phyloP scores from a whole-genome alignment of 1,284 basidiomycete genomes.

The Sporisorium graminicola region DNA sequence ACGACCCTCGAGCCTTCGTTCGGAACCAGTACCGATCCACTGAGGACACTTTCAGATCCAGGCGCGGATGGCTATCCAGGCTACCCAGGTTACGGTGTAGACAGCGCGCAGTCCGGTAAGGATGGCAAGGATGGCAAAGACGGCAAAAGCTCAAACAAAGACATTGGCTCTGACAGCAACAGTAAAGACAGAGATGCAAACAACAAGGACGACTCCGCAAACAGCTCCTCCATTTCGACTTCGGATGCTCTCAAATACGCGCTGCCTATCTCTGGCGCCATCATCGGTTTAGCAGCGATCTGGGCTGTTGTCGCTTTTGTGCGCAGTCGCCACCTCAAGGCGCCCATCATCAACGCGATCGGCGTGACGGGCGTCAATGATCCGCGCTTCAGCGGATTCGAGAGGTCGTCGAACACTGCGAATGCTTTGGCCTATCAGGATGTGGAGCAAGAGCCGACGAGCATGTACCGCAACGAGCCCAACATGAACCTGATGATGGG shows the following conservation, averaged over 20 bases:
- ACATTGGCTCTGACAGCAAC: constrained; percentile 4
- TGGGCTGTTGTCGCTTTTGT: constrained; percentile 37
- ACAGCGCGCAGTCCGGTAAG: constrained; percentile 11
- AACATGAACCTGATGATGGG: constrained; percentile 47
- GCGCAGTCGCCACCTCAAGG: constrained; percentile 19
- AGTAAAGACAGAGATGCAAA: constrained; percentile 2
- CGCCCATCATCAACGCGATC: constrained; percentile 27
- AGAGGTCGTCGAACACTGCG: constrained; percentile 3
- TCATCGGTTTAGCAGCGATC: constrained; percentile 25
- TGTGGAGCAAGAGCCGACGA: constrained; percentile 18
- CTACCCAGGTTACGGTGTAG: constrained; percentile 30
- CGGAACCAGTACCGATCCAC: constrained; percentile 22
- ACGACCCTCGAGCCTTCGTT: constrained; percentile 45
- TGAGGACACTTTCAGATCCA: constrained; percentile 32
- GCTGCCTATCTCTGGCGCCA: constrained; percentile 39
- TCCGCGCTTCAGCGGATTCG: constrained; percentile 21
- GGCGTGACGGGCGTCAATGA: constrained; percentile 41
- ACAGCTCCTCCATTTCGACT: constrained; percentile 1
- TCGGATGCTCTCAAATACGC: constrained; percentile 40
- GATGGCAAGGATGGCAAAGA: constrained; percentile 27
- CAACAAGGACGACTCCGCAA: constrained; percentile 13
- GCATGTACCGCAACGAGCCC: constrained; percentile 36
- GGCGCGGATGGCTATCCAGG: constrained; percentile 32
- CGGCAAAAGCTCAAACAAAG: constrained; percentile 20
- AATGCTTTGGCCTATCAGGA: constrained; percentile 12